Conservation (phyloP, 805 yeast species). For the Phaffomyces thermotolerans region DNA sequence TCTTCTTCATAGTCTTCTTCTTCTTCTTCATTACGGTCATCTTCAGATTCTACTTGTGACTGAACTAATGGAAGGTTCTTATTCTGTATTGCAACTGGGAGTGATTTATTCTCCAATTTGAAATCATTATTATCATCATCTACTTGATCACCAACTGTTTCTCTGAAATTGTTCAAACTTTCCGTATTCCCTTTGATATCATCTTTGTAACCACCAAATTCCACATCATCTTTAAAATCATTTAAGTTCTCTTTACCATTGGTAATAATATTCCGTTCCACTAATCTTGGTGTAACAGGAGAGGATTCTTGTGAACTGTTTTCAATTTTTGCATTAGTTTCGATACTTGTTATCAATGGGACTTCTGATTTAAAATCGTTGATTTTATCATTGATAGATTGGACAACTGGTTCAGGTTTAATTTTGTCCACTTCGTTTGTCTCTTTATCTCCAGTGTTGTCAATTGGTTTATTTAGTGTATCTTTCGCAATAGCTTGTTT, state of each 20-base stretch:
- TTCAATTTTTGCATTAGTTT: not conserved
- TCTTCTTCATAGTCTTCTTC: constrained; percentile 17
- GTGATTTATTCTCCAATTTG: too few relatives aligned
- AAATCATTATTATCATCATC: too few relatives aligned
- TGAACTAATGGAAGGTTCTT: not conserved
- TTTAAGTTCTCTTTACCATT: too few relatives aligned
- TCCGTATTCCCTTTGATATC: too few relatives aligned
- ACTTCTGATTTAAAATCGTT: too few relatives aligned
- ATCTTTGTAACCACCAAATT: too few relatives aligned
- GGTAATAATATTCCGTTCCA: too few relatives aligned
- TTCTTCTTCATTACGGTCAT: not conserved
- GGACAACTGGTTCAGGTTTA: not conserved
- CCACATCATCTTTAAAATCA: not conserved
- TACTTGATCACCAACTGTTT: not conserved
- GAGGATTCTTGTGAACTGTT: not conserved
- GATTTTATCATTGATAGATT: too few relatives aligned
- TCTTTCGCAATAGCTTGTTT: constrained; percentile 9
- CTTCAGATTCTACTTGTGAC: not conserved
- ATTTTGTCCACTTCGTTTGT: not conserved
- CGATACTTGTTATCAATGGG: too few relatives aligned
- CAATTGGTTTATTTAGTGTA: not conserved
- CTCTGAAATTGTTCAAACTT: not conserved
- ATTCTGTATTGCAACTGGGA: not conserved
- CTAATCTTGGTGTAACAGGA: too few relatives aligned
- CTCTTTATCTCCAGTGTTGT: not conserved